These are phyloP conservation scores for Lagerstroemia fauriei DNA, from an alignment of 441 rosid species.

Conservation along the genomic window DNA sequence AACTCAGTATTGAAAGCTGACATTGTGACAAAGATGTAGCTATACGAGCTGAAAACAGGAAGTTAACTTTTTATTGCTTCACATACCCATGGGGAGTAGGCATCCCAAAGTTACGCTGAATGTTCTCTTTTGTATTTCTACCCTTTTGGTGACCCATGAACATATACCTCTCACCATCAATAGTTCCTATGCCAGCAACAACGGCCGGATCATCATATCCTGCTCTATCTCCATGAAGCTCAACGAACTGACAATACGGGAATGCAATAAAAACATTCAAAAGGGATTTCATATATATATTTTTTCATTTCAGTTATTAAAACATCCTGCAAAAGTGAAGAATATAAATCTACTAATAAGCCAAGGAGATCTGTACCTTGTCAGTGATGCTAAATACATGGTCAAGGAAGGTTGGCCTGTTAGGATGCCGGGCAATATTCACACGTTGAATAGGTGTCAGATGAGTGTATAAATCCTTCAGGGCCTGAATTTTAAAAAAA, in stretches of 20 bases:
- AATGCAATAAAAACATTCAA: slow-evolving; percentile 1
- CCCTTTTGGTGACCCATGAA: slow-evolving; percentile 98
- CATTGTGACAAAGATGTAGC: background rate
- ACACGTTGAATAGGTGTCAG: slow-evolving; percentile 90
- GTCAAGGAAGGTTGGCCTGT: slow-evolving; percentile 95
- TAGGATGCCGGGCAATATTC: slow-evolving; percentile 90
- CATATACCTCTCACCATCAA: slow-evolving; percentile 81
- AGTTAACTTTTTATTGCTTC: background rate
- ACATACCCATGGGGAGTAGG: slow-evolving; percentile 97
- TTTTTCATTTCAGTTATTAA: background rate
- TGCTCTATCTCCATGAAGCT: slow-evolving; percentile 95
- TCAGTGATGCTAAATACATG: slow-evolving; percentile 85
- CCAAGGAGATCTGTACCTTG: slow-evolving; percentile 54
- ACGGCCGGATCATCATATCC: slow-evolving; percentile 98
- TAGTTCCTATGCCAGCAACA: slow-evolving; percentile 85
- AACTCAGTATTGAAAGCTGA: background rate
- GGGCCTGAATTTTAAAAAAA: slow-evolving; percentile 50
- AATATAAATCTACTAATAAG: slow-evolving; percentile 20
- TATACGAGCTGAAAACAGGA: background rate
- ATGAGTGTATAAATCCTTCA: slow-evolving; percentile 71
- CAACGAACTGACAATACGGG: slow-evolving; percentile 39
- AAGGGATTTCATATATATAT: background rate
- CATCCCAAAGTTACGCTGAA: slow-evolving; percentile 91
- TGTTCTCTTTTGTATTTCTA: slow-evolving; percentile 91
- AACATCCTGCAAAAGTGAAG: slow-evolving; percentile 1